Evolutionary conservation across 108 stramenopile species (phyloP).

Genomic region (Schizochytrium sp.): DNA sequence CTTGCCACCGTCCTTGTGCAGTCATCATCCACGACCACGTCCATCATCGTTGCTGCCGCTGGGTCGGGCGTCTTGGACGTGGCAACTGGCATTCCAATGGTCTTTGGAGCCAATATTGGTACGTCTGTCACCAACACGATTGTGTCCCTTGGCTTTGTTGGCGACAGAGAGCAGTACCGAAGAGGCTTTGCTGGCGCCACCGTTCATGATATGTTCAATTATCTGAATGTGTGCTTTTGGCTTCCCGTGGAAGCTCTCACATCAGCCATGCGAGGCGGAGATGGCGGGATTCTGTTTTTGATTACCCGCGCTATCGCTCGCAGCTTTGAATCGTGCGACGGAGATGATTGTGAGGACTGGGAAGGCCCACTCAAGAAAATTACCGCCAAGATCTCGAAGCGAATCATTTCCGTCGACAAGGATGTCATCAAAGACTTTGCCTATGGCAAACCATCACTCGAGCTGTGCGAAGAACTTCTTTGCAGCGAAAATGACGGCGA

Average conservation of each 20-base stretch:
- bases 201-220: constrained; percentile 84
- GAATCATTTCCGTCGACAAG: constrained; percentile 67
- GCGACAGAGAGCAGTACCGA: constrained; percentile 68
- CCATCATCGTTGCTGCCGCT: constrained; percentile 70
- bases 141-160: constrained; percentile 74
- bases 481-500: not conserved
- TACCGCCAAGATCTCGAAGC: constrained; percentile 53
- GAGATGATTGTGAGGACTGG: constrained; percentile 45
- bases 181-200: constrained; percentile 80
- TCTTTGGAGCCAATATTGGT: constrained; percentile 81
- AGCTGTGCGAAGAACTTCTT: constrained; percentile 7
- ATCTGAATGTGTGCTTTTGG: constrained; percentile 60
- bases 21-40: constrained; percentile 75
- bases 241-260: constrained; percentile 67
- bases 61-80: constrained; percentile 58
- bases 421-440: constrained; percentile 62
- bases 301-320: constrained; percentile 62
- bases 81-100: constrained; percentile 66
- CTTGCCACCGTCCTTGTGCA: constrained; percentile 72
- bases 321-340: constrained; percentile 1
- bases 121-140: constrained; percentile 77
- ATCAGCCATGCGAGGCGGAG: not conserved
- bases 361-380: constrained; percentile 67
- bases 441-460: constrained; percentile 39
- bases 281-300: constrained; percentile 40